These are phyloP conservation scores for Takashimella koratensis DNA, from an alignment of 1,284 basidiomycete genomes.

Conservation along the genomic window DNA sequence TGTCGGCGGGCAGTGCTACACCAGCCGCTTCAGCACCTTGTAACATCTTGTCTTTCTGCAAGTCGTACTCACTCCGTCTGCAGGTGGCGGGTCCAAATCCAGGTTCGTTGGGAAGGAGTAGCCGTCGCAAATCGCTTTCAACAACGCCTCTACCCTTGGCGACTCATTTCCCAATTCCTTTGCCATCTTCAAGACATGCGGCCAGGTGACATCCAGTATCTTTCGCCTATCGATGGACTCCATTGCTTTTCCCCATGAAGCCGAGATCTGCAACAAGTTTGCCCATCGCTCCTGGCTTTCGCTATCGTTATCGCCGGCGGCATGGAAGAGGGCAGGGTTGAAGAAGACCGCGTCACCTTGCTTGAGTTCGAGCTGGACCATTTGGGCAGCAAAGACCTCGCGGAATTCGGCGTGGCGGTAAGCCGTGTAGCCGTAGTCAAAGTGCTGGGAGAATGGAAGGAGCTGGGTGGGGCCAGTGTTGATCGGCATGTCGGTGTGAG, in stretches of 20 bases:
- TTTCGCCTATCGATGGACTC: slow-evolving; percentile 14
- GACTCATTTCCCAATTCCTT: background rate
- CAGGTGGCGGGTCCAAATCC: slow-evolving; percentile 16
- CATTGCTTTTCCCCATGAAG: slow-evolving; percentile 18
- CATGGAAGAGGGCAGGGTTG: slow-evolving; percentile 25
- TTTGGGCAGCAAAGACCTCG: slow-evolving; percentile 2
- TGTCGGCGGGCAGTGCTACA: slow-evolving; percentile 8
- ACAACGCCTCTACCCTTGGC: slow-evolving; percentile 2
- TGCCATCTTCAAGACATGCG: background rate
- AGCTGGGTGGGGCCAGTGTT: slow-evolving; percentile 15
- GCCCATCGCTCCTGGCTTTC: slow-evolving; percentile 4
- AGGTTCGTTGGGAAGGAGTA: slow-evolving; percentile 20
- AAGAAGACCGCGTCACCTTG: slow-evolving; percentile 24
- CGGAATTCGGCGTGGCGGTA: slow-evolving; percentile 5
- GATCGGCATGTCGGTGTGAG: slow-evolving; percentile 21
- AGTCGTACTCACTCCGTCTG: slow-evolving; percentile 5
- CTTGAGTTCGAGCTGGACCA: slow-evolving; percentile 12
- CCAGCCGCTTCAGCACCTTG: background rate
- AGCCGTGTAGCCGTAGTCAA: slow-evolving; percentile 9
- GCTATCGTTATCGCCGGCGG: slow-evolving; percentile 14
- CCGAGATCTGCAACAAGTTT: slow-evolving; percentile 19
- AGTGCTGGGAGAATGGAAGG: slow-evolving; percentile 16
- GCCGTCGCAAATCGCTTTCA: slow-evolving; percentile 8
- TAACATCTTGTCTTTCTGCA: background rate
- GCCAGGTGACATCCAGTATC: slow-evolving; percentile 7